Percentiles rank a stretch among this genome's conserved stretches.
Evolutionary conservation across 2,329 filamentous ascomycete species (phyloP).

Genomic region (Clarireedia hainanense): DNA sequence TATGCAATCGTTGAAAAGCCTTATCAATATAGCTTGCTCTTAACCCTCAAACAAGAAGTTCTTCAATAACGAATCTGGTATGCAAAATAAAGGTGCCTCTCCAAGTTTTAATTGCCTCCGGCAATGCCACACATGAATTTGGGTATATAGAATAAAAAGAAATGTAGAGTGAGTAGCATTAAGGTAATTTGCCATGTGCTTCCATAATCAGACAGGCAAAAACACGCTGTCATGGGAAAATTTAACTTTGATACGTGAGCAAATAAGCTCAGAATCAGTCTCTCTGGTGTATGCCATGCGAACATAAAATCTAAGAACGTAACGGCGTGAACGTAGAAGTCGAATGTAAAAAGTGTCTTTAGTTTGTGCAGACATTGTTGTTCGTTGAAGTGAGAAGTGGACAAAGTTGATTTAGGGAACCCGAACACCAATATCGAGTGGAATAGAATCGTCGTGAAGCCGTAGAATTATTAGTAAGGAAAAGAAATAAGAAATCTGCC

Average conservation of each 20-base stretch:
- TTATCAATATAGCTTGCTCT: constrained; percentile 3
- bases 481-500: neutral
- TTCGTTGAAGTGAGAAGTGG: constrained; percentile 5
- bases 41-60: neutral
- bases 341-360: constrained; percentile 6
- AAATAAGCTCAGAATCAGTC: constrained; percentile 17
- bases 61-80: constrained; percentile 3
- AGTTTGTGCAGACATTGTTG: neutral
- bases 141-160: constrained; percentile 28
- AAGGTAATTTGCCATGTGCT: constrained; percentile 8
- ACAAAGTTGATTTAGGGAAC: constrained; percentile 7
- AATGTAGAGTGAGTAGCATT: constrained; percentile 5
- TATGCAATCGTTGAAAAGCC: neutral
- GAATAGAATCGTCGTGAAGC: constrained; percentile 26
- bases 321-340: constrained; percentile 18
- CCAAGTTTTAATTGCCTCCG: constrained; percentile 5
- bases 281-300: constrained; percentile 13
- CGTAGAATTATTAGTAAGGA: constrained; percentile 16
- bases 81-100: neutral
- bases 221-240: constrained; percentile 14
- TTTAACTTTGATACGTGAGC: constrained; percentile 17
- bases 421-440: constrained; percentile 23
- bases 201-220: constrained; percentile 5
- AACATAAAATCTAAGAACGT: constrained; percentile 24
- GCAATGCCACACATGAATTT: constrained; percentile 24